Evolutionary conservation across 2,329 filamentous ascomycete genomes (phyloP).

Genomic region (Penicillium digitatum): DNA sequence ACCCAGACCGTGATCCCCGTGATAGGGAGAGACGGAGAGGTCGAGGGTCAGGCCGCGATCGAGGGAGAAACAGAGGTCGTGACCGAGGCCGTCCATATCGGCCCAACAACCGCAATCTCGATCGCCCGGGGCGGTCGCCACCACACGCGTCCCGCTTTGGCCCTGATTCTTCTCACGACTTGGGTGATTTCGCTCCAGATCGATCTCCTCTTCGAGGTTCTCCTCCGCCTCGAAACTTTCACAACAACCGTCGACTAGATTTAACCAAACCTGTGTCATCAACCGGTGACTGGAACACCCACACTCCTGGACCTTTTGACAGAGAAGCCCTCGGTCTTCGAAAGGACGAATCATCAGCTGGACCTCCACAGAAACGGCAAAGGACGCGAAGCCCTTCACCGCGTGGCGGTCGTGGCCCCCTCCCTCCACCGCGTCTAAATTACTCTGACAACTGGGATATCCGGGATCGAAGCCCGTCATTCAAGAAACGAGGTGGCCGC

Average conservation of each 20-base stretch:
- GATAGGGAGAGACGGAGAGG: slow-evolving; percentile 37
- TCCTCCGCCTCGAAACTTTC: slow-evolving; percentile 23
- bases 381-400: slow-evolving; percentile 43
- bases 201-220: slow-evolving; percentile 27
- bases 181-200: slow-evolving; percentile 30
- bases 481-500: slow-evolving; percentile 34
- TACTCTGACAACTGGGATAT: slow-evolving; percentile 33
- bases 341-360: slow-evolving; percentile 32
- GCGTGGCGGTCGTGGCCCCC: slow-evolving; percentile 17
- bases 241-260: slow-evolving; percentile 22
- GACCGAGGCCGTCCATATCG: slow-evolving; percentile 37
- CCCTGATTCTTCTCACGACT: slow-evolving; percentile 29
- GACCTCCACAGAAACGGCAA: slow-evolving; percentile 36
- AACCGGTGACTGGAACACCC: slow-evolving; percentile 18
- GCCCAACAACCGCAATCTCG: slow-evolving; percentile 35
- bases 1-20: slow-evolving; percentile 40
- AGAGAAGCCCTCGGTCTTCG: slow-evolving; percentile 21
- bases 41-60: slow-evolving; percentile 41
- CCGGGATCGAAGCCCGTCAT: slow-evolving; percentile 37
- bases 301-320: slow-evolving; percentile 19
- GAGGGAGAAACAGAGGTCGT: slow-evolving; percentile 41
- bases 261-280: slow-evolving; percentile 21
- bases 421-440: slow-evolving; percentile 25
- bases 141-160: slow-evolving; percentile 32
- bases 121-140: slow-evolving; percentile 42